phyloP scores from a whole-genome alignment of 2,329 filamentous ascomycete species.

The Juglanconis oblonga region DNA sequence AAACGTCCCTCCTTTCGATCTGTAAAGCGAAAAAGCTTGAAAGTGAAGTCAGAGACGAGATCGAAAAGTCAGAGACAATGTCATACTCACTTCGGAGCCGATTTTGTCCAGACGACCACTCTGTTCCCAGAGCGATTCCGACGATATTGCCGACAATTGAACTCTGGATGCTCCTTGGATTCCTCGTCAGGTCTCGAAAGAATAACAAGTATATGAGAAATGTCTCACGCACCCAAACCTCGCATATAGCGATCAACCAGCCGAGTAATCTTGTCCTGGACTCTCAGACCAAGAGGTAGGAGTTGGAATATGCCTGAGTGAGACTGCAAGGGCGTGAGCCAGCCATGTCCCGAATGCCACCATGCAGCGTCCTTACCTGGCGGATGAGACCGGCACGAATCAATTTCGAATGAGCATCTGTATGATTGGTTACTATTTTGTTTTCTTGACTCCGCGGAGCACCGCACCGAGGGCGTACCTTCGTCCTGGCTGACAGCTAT shows the following conservation, averaged over 20 bases:
- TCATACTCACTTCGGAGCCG: slow-evolving; percentile 62
- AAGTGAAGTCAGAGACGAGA: slow-evolving; percentile 23
- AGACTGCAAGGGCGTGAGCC: slow-evolving; percentile 48
- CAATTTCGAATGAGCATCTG: slow-evolving; percentile 65
- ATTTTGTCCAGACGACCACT: slow-evolving; percentile 77
- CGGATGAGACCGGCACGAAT: slow-evolving; percentile 70
- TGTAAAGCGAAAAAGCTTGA: slow-evolving; percentile 71
- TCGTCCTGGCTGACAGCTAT: slow-evolving; percentile 56
- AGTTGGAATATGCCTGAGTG: slow-evolving; percentile 91
- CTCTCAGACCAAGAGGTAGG: slow-evolving; percentile 78
- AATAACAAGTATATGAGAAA: slow-evolving; percentile 6
- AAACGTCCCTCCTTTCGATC: slow-evolving; percentile 75
- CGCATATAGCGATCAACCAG: slow-evolving; percentile 90
- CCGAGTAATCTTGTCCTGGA: slow-evolving; percentile 82
- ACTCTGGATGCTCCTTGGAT: slow-evolving; percentile 70
- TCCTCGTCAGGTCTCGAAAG: neutral
- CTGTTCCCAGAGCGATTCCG: slow-evolving; percentile 76
- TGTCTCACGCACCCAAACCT: slow-evolving; percentile 53
- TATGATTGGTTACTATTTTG: neutral
- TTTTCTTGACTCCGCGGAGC: neutral
- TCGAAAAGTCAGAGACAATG: neutral
- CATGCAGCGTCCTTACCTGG: slow-evolving; percentile 49
- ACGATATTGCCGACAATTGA: slow-evolving; percentile 80
- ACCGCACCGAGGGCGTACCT: slow-evolving; percentile 33
- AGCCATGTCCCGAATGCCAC: neutral